A percentile compares a stretch with the other conserved stretches of the same genome.
These are phyloP conservation scores for Spinellus fusiger DNA, from an alignment of 192 early-diverging fungal species.

Conservation along the genomic window DNA sequence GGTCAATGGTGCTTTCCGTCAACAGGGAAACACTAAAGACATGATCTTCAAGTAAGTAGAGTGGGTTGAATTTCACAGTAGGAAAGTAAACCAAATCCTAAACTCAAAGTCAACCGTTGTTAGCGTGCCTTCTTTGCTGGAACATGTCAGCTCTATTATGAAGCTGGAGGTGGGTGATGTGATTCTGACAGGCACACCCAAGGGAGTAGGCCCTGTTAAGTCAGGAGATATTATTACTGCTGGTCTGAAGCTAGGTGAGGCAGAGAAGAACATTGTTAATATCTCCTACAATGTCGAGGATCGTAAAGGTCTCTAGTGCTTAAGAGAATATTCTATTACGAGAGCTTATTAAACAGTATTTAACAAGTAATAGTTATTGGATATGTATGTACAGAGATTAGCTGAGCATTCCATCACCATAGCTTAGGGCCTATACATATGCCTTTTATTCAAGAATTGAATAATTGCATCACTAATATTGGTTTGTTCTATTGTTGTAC, in stretches of 20 bases:
- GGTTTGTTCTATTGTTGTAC: background rate
- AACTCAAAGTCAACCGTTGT: background rate
- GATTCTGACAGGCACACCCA: constrained; percentile 87
- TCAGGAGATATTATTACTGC: constrained; percentile 72
- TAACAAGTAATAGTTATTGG: background rate
- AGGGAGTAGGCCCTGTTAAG: constrained; percentile 76
- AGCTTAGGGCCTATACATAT: background rate
- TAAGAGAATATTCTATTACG: background rate
- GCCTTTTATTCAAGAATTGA: background rate
- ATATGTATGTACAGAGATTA: too few relatives aligned
- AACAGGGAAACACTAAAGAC: constrained; percentile 74
- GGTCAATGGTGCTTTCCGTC: constrained; percentile 63
- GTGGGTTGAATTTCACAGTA: too few relatives aligned
- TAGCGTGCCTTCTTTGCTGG: constrained; percentile 72
- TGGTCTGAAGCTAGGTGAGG: constrained; percentile 22
- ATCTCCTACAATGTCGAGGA: constrained; percentile 23
- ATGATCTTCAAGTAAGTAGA: constrained; percentile 84
- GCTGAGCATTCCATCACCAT: too few relatives aligned
- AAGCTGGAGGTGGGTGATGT: constrained; percentile 83
- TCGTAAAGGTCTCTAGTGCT: constrained; percentile 6
- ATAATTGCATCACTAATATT: background rate
- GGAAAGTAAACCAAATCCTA: background rate
- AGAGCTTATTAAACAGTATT: background rate
- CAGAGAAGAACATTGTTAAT: constrained; percentile 10
- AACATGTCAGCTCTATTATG: constrained; percentile 76